phyloP scores from a whole-genome alignment of 1,284 basidiomycete genomes.

The Gomphus bonarii region DNA sequence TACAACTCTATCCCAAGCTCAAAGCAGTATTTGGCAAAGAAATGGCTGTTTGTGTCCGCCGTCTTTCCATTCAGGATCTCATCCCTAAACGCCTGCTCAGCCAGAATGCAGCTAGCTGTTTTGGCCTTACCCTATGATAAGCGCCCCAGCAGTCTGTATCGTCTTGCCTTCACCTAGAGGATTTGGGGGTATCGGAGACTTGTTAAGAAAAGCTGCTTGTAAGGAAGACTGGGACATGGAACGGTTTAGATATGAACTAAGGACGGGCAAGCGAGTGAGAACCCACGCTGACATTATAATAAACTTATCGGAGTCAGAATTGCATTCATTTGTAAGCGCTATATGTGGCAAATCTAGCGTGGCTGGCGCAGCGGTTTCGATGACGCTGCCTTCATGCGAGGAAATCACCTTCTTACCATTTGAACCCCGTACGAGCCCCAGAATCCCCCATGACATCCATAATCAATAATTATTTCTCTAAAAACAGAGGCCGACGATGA shows the following conservation, averaged over 20 bases:
- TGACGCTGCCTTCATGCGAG: neutral
- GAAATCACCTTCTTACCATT: neutral
- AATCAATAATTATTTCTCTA: neutral
- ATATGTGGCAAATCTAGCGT: neutral
- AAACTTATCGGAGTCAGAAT: neutral
- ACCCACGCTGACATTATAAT: slow-evolving; percentile 4
- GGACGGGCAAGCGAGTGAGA: neutral
- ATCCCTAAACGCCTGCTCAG: slow-evolving; percentile 38
- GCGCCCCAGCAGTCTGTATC: slow-evolving; percentile 62
- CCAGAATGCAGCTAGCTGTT: neutral
- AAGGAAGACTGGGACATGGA: slow-evolving; percentile 1
- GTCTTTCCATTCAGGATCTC: slow-evolving; percentile 85
- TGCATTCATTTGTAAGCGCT: neutral
- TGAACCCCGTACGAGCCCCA: neutral
- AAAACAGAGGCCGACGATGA: neutral
- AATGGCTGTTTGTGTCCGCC: slow-evolving; percentile 77
- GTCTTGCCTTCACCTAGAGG: slow-evolving; percentile 57
- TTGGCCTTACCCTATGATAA: slow-evolving; percentile 59
- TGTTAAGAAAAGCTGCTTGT: slow-evolving; percentile 30
- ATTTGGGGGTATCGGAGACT: slow-evolving; percentile 48
- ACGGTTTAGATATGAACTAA: neutral
- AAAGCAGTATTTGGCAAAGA: slow-evolving; percentile 81
- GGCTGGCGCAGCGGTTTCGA: no score
- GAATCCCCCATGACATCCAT: no score
- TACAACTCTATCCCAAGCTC: slow-evolving; percentile 80